phyloP scores from a whole-genome alignment of 2,329 filamentous ascomycete genomes.

The Arthrobotrys megalospora region DNA sequence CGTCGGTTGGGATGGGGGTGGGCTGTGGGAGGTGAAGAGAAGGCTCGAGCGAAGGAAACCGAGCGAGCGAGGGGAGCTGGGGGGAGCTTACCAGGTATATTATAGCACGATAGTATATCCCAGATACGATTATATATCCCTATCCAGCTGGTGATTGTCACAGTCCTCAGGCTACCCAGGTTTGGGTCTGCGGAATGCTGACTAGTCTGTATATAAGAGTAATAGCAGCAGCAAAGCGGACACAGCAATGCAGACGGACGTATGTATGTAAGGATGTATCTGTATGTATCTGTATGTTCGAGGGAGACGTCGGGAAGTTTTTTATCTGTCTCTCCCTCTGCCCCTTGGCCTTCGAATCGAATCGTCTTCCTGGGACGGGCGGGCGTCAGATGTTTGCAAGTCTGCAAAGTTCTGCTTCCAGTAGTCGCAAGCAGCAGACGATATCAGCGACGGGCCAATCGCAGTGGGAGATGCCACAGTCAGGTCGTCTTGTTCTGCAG shows the following conservation, averaged over 20 bases:
- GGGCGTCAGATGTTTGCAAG: slow-evolving; percentile 50
- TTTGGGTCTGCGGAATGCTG: slow-evolving; percentile 20
- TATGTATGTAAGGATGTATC: not conserved
- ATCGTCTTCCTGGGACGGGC: slow-evolving; percentile 48
- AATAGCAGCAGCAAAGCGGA: slow-evolving; percentile 10
- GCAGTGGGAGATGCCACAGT: slow-evolving; percentile 51
- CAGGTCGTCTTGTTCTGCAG: slow-evolving; percentile 38
- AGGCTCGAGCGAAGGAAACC: slow-evolving; percentile 45
- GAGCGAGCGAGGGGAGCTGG: slow-evolving; percentile 45
- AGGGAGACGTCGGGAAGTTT: slow-evolving; percentile 33
- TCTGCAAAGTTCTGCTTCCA: slow-evolving; percentile 57
- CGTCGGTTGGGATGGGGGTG: slow-evolving; percentile 3
- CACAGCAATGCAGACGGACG: slow-evolving; percentile 16
- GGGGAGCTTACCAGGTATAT: slow-evolving; percentile 59
- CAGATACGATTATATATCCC: slow-evolving; percentile 42
- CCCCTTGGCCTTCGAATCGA: slow-evolving; percentile 28
- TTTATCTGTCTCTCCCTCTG: slow-evolving; percentile 4
- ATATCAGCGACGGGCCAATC: slow-evolving; percentile 46
- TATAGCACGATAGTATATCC: slow-evolving; percentile 41
- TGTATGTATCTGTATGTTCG: slow-evolving; percentile 12
- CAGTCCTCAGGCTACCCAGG: slow-evolving; percentile 25
- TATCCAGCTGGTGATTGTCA: slow-evolving; percentile 45
- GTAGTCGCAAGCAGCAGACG: slow-evolving; percentile 52
- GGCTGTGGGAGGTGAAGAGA: slow-evolving; percentile 15
- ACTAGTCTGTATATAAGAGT: slow-evolving; percentile 23